Percentiles rank a stretch among this genome's conserved stretches.
Evolutionary conservation across 2,329 filamentous ascomycete genomes (phyloP).

Genomic region (Chaetomium olivaceum): DNA sequence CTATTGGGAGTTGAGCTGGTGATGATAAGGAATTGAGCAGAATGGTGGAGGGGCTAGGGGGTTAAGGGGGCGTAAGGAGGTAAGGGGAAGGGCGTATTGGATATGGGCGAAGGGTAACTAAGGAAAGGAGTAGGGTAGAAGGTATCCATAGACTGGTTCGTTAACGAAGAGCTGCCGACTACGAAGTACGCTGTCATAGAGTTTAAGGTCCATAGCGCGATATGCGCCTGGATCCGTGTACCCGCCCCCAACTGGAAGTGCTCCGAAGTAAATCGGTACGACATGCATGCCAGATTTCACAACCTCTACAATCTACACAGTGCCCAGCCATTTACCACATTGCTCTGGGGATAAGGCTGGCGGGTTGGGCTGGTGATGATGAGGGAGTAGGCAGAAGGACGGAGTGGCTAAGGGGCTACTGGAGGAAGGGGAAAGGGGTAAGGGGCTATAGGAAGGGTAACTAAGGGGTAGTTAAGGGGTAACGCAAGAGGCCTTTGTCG

Average conservation of each 20-base stretch:
- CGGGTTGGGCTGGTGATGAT: not conserved
- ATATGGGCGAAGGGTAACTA: no score
- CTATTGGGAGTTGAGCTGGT: no score
- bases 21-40: no score
- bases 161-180: no score
- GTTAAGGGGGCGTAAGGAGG: no score
- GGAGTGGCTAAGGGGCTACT: not conserved
- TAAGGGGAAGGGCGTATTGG: no score
- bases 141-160: no score
- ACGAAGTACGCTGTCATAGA: no score
- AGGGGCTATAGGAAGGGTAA: not conserved
- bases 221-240: no score
- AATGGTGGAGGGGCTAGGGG: no score
- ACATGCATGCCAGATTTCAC: not conserved
- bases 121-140: no score
- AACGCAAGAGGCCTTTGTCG: constrained; percentile 32
- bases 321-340: not conserved
- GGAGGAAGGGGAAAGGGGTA: not conserved
- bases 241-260: not conserved
- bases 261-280: not conserved
- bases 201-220: no score
- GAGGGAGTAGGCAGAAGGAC: not conserved
- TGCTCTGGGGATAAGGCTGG: not conserved
- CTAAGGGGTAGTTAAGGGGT: not conserved
- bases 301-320: not conserved